A percentile compares a stretch with the other conserved stretches of the same genome.
These are phyloP conservation scores for Echinochloa phyllopogon DNA, from an alignment of 176 grass and related monocot species.

Conservation along the genomic window DNA sequence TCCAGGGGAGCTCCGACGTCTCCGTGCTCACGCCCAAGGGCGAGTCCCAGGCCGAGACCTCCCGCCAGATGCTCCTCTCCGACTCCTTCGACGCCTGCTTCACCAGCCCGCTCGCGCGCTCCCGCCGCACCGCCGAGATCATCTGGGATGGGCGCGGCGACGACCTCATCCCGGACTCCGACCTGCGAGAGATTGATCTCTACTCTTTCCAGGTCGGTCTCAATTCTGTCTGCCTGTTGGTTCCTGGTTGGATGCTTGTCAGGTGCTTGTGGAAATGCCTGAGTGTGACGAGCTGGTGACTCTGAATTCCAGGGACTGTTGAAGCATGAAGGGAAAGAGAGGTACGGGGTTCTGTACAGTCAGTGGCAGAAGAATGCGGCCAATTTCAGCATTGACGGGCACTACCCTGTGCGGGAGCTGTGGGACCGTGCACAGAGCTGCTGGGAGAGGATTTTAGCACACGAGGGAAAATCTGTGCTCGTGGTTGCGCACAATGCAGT, in stretches of 20 bases:
- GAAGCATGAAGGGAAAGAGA: slow-evolving; percentile 91
- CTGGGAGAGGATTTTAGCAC: slow-evolving; percentile 81
- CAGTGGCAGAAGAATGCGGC: slow-evolving; percentile 85
- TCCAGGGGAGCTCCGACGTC: slow-evolving; percentile 89
- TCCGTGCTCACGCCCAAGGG: slow-evolving; percentile 93
- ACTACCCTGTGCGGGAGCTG: slow-evolving; percentile 78
- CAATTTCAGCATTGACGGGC: slow-evolving; percentile 80
- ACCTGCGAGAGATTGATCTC: slow-evolving; percentile 93
- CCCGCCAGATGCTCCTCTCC: slow-evolving; percentile 77
- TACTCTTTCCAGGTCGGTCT: slow-evolving; percentile 83
- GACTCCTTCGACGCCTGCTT: slow-evolving; percentile 93
- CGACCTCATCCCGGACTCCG: slow-evolving; percentile 70
- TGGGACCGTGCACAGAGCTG: slow-evolving; percentile 77
- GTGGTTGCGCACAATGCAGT: slow-evolving; percentile 96
- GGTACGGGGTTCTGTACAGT: slow-evolving; percentile 52
- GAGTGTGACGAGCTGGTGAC: background rate
- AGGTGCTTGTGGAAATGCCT: slow-evolving; percentile 24
- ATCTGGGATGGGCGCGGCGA: slow-evolving; percentile 65
- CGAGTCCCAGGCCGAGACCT: slow-evolving; percentile 88
- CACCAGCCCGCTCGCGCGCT: slow-evolving; percentile 86
- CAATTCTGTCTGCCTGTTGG: background rate
- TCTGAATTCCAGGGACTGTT: slow-evolving; percentile 60
- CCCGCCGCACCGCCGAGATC: slow-evolving; percentile 84
- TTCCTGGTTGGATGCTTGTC: background rate
- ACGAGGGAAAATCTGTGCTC: slow-evolving; percentile 81